Evolutionary conservation across 805 yeast genomes (phyloP), one percentile per base, ranked within the genome.

Genomic region (Zygotorulaspora chibaensis): DNA sequence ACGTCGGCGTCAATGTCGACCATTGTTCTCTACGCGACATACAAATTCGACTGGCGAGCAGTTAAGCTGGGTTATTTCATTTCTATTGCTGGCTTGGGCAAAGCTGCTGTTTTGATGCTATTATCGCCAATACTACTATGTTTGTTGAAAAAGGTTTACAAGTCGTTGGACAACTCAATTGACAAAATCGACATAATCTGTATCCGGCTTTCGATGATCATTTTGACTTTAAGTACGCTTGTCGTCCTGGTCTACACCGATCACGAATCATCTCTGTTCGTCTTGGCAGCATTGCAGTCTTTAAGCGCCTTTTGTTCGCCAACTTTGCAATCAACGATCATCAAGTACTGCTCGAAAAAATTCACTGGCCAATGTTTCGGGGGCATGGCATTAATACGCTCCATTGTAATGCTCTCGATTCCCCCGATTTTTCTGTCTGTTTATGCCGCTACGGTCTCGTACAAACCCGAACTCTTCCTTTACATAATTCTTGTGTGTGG

Each of bases 311-410:
- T 80, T 3, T 68, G 73, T 1, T 67, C 77, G 0, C 91, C 93
- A 1, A 71, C 82, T 0, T 51, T 83, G 9, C 83, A 79, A 55
- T 72, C 84, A 0, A 53, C 84, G 1, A 64, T 83, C 9, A 71
- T 81, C 43, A 85, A 85, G 59, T 80, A 81, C 60, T 76, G 73
- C 49, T 77, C 79, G 1, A 79, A 78, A 34, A 71, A 74, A 11
- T 74, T 74, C 50, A 72, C 79, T 3, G 95, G 95, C 13, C 88
- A 83, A 61, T 70, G 82, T 13, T 84, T 83, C 65, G 89, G 91
- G 8, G 87, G 83, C 0, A 61, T 84, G 36, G 78, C 87, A 0
- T 60, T 84, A 40, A 58, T 83, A 13, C 77, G 80, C 57, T 81
- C 79, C 51, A 40, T 75, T 0, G 62, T 75, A 3, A 63, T 68